Conservation (phyloP, 176 grass and related monocot species). For the Cenchrus purpureus region DNA sequence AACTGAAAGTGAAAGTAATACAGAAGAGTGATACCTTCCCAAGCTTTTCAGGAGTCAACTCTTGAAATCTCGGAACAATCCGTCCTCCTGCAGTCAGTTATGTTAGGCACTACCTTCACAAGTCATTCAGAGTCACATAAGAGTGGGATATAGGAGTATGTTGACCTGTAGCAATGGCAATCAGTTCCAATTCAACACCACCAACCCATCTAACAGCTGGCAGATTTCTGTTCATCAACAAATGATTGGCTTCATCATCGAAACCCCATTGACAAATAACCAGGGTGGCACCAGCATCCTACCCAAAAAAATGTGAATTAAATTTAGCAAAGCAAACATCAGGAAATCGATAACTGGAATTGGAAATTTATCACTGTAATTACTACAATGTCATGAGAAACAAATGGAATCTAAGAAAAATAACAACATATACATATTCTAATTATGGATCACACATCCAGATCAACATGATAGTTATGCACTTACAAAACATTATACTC, state of each 20-base stretch:
- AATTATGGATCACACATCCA: not conserved
- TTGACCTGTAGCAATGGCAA: conserved; percentile 95
- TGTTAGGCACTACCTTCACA: conserved; percentile 23
- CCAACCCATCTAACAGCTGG: conserved; percentile 99
- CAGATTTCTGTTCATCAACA: conserved; percentile 87
- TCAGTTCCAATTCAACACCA: conserved; percentile 98
- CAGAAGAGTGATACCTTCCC: conserved; percentile 63
- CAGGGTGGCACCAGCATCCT: conserved; percentile 95
- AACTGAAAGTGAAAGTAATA: not conserved
- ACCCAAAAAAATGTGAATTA: conserved; percentile 11
- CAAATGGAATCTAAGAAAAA: not conserved
- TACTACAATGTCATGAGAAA: not conserved
- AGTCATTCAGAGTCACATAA: not conserved
- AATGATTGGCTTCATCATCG: conserved; percentile 99
- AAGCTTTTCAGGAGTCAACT: conserved; percentile 86
- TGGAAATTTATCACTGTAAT: not conserved
- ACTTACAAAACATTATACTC: not conserved
- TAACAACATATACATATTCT: not conserved
- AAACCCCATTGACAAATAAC: conserved; percentile 99
- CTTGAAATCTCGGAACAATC: conserved; percentile 96
- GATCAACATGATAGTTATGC: conserved; percentile 13
- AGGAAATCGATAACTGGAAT: not conserved
- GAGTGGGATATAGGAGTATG: not conserved
- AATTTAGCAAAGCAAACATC: not conserved
- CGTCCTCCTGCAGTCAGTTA: conserved; percentile 69